These are phyloP conservation scores for Rhinocladiella similis DNA, from an alignment of 2,329 filamentous ascomycete species.

Conservation along the genomic window DNA sequence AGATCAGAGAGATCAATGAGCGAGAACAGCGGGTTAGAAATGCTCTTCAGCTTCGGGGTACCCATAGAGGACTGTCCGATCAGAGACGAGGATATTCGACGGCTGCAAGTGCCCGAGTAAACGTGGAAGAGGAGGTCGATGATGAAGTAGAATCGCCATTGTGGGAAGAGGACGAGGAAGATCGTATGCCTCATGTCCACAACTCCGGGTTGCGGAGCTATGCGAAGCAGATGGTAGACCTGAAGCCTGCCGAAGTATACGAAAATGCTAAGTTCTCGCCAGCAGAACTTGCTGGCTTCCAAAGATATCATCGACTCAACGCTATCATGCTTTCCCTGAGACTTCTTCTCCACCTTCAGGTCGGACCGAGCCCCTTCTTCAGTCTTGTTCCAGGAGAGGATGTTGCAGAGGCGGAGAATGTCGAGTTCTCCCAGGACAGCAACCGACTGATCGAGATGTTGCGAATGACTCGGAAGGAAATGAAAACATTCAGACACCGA, in stretches of 20 bases:
- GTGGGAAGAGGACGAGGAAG: slow-evolving; percentile 6
- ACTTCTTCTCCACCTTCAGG: slow-evolving; percentile 22
- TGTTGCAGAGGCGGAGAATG: slow-evolving; percentile 2
- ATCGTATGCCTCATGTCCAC: background rate
- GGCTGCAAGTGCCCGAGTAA: slow-evolving; percentile 6
- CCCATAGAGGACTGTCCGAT: slow-evolving; percentile 8
- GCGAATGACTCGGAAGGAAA: slow-evolving; percentile 14
- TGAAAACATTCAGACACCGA: slow-evolving; percentile 9
- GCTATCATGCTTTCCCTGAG: slow-evolving; percentile 21
- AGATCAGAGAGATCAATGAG: slow-evolving; percentile 22
- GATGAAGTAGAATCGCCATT: slow-evolving; percentile 13
- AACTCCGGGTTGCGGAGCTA: background rate
- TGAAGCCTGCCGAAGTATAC: background rate
- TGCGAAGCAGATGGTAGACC: background rate
- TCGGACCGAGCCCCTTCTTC: slow-evolving; percentile 20
- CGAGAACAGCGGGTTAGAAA: slow-evolving; percentile 20
- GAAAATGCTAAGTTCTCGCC: slow-evolving; percentile 10
- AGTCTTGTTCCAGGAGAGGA: slow-evolving; percentile 10
- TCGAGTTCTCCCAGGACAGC: slow-evolving; percentile 10
- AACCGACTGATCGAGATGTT: slow-evolving; percentile 17
- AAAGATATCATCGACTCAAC: slow-evolving; percentile 21
- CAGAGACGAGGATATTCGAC: slow-evolving; percentile 23
- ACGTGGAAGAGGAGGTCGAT: slow-evolving; percentile 1
- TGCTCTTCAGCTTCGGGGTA: slow-evolving; percentile 17
- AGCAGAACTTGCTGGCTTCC: slow-evolving; percentile 15